Conservation (phyloP, 768 basidiomycete species). For the Strobilomyces confusus region DNA sequence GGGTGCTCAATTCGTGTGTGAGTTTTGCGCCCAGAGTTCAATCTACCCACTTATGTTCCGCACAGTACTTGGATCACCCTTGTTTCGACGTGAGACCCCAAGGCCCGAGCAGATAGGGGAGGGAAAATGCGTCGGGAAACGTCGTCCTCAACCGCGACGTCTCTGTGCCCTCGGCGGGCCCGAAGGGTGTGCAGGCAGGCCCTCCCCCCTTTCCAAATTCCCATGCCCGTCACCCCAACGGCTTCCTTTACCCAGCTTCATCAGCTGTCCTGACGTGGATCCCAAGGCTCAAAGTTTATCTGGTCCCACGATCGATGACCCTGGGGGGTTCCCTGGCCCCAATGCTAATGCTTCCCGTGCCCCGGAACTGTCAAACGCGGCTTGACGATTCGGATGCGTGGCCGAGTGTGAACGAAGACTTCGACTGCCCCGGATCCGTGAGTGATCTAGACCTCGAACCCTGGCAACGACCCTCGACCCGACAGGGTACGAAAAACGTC, state of each 20-base stretch:
- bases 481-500: not conserved
- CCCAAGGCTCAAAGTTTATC: not conserved
- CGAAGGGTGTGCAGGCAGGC: not conserved
- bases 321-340: not conserved
- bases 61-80: not conserved
- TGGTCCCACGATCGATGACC: not conserved
- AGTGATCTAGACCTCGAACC: not conserved
- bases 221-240: constrained; percentile 3
- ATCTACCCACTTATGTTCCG: constrained; percentile 3
- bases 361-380: not conserved
- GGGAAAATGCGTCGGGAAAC: not conserved
- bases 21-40: not conserved
- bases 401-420: not conserved
- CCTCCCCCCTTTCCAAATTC: not conserved
- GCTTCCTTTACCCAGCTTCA: not conserved
- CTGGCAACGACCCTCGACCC: not conserved
- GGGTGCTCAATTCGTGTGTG: not conserved
- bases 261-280: not conserved
- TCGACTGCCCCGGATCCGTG: not conserved
- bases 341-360: not conserved
- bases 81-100: not conserved
- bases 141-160: not conserved
- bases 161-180: not conserved
- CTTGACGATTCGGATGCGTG: not conserved
- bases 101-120: not conserved